Base-by-base conservation (phyloP, 768 basidiomycete genomes). In the Lepiota subincarnata region DNA sequence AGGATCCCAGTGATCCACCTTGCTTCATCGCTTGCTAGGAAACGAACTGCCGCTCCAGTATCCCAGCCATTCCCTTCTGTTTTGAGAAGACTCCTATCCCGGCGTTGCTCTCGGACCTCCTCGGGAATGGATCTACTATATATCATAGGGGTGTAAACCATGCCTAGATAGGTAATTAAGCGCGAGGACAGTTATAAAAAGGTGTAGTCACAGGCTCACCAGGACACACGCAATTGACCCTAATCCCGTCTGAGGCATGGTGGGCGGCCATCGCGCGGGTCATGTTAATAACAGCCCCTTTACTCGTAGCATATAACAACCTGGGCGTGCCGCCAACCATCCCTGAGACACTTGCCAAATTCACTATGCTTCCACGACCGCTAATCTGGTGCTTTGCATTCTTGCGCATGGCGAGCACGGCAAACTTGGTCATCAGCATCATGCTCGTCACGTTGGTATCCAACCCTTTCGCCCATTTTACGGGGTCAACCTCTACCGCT, bases 21-120 rank as follows among this genome's bases (percentile, higher is more conserved):
- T 19, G 74, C 71, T 46, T 75, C 68, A 39, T 74, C 72, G 26
- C 73, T 71, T 0, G 69, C 73, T 43, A 76, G 53, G 56, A 74
- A 76, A 18, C 73, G 59, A 13, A 68, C 67, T 16, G 73, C 73
- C 38, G 70, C 65, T 12, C 72, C 74, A 10, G 65, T 60, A 50
- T 76, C 73, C 74, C 74, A 76, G 3, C 68, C 74, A 56, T 74
- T 74, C 13, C 73, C 74, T 56, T 76, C 74, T 3, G 71, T 73
- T 36, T 70, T 62, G 2, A 76, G 57, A 5, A 76, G 64, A 44
- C 69, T 74, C 11, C 69, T 60, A 22, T 69, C 64, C 10, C 67
- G 60, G 7, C 73, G 66, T 3, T 64, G 68, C 24, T 75, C 69
- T 10, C 74, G 68, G 46, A 71, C 61, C 12, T 69, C 69, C 2